Evolutionary conservation across 257 asterid species (phyloP).

Genomic region (Plectranthus barbatus): DNA sequence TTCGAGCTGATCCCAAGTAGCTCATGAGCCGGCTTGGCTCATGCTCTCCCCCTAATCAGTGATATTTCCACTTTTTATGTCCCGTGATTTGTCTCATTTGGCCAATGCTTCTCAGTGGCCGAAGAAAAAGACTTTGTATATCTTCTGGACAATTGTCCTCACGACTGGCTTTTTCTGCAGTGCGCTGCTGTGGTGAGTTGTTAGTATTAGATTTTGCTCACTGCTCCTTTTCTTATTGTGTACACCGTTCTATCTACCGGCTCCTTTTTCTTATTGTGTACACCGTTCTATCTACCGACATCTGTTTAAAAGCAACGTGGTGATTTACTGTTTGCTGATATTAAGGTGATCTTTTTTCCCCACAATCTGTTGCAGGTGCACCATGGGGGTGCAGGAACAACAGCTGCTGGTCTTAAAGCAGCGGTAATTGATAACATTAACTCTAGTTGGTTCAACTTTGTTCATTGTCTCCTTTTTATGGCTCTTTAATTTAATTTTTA

Average conservation of each 20-base stretch:
- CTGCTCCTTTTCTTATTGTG: background rate
- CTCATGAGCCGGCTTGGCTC: no score
- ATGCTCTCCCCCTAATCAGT: no score
- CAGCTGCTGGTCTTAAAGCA: constrained; percentile 97
- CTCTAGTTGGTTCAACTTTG: background rate
- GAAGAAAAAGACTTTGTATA: constrained; percentile 75
- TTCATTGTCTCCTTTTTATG: background rate
- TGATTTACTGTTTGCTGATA: background rate
- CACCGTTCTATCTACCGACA: background rate
- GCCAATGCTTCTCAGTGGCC: constrained; percentile 54
- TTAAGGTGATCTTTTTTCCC: background rate
- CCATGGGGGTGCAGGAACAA: constrained; percentile 99
- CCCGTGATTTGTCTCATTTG: constrained; percentile 9
- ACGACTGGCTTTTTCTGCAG: constrained; percentile 95
- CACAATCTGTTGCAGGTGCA: constrained; percentile 58
- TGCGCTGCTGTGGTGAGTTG: constrained; percentile 86
- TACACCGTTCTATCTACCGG: background rate
- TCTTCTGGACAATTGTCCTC: constrained; percentile 85
- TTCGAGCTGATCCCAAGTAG: no score
- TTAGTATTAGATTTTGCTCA: constrained; percentile 2
- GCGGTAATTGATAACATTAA: constrained; percentile 42
- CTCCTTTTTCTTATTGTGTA: background rate
- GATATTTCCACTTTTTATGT: background rate
- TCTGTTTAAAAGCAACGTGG: background rate
- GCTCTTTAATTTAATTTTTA: background rate